Conservation (phyloP, 2,329 filamentous ascomycete genomes). For the Tolypocladium endophyticum region DNA sequence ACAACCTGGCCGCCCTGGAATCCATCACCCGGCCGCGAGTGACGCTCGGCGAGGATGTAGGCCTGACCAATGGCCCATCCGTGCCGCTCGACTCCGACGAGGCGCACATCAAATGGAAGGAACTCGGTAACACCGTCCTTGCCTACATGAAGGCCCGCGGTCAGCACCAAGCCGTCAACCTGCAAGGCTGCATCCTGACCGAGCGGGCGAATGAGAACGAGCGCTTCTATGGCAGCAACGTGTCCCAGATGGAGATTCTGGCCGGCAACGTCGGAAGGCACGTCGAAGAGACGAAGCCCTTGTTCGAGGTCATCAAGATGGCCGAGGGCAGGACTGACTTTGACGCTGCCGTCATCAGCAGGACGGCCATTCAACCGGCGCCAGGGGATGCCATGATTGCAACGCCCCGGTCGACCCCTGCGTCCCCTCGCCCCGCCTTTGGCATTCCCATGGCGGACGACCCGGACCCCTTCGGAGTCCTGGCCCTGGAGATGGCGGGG, state of each 20-base stretch:
- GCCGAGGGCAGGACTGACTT: constrained; percentile 75
- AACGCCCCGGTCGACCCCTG: constrained; percentile 26
- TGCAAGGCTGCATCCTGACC: constrained; percentile 45
- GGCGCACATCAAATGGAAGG: constrained; percentile 38
- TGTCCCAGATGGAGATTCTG: constrained; percentile 45
- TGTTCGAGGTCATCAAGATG: constrained; percentile 77
- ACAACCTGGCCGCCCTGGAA: constrained; percentile 73
- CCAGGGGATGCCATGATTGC: constrained; percentile 62
- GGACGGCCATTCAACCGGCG: constrained; percentile 53
- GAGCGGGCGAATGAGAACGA: constrained; percentile 51
- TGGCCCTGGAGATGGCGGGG: constrained; percentile 83
- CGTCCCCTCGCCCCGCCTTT: constrained; percentile 44
- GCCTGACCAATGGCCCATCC: constrained; percentile 66
- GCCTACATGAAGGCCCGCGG: constrained; percentile 50
- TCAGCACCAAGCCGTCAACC: constrained; percentile 41
- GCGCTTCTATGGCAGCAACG: constrained; percentile 40
- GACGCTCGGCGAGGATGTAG: constrained; percentile 73
- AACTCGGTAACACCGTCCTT: constrained; percentile 43
- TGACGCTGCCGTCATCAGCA: constrained; percentile 56
- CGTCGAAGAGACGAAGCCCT: constrained; percentile 42
- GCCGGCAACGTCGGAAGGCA: constrained; percentile 45
- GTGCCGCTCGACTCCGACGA: constrained; percentile 42
- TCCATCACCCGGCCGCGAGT: constrained; percentile 71
- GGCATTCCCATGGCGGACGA: constrained; percentile 72
- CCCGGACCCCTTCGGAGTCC: constrained; percentile 83